phyloP scores from a whole-genome alignment of 2,329 filamentous ascomycete species.

The Nemania bipapillata region DNA sequence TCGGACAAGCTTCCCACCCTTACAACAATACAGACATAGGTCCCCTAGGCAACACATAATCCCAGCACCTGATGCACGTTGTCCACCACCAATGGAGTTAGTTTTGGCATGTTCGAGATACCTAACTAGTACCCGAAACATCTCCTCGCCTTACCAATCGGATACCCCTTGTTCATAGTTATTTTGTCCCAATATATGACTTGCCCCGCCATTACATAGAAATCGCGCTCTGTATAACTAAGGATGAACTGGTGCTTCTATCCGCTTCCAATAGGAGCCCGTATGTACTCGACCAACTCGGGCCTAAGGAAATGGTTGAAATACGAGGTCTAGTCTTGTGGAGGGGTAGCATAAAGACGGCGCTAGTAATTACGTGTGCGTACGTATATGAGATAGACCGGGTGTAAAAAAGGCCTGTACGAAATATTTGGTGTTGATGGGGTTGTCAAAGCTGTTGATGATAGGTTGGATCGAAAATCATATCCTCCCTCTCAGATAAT shows the following conservation, averaged over 20 bases:
- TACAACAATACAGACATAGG: neutral
- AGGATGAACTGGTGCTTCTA: neutral
- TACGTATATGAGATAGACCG: neutral
- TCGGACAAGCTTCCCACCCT: constrained; percentile 17
- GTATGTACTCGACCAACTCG: neutral
- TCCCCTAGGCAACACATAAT: constrained; percentile 12
- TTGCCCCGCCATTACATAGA: neutral
- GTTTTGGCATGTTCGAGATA: neutral
- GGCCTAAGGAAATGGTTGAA: neutral
- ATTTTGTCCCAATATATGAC: neutral
- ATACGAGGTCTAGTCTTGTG: neutral
- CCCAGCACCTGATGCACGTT: neutral
- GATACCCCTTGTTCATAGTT: neutral
- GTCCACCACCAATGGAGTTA: constrained; percentile 7
- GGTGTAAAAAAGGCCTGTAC: neutral
- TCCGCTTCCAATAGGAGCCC: neutral
- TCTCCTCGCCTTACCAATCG: neutral
- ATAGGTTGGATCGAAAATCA: neutral
- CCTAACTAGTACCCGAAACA: neutral
- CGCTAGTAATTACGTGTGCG: neutral
- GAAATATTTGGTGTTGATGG: neutral
- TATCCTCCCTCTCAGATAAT: neutral
- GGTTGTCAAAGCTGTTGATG: neutral
- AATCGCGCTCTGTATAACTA: neutral
- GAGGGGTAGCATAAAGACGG: neutral